Evolutionary conservation across 176 grass and related monocot species (phyloP).

Genomic region (Dendrocalamus sinicus): DNA sequence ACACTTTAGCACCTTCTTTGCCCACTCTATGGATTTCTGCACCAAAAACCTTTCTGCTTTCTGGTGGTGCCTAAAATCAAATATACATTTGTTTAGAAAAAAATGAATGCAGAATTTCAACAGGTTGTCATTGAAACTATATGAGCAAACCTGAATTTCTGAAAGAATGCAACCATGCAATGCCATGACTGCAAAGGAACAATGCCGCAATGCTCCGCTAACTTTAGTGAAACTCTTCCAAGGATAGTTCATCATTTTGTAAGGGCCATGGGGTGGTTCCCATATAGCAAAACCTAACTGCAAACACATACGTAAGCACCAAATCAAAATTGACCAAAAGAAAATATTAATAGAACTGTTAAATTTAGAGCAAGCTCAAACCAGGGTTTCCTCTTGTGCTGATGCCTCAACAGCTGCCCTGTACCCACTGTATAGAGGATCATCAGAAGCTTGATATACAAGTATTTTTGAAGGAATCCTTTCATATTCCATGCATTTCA

Average conservation of each 20-base stretch:
- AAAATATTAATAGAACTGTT: constrained; percentile 22
- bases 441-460: constrained; percentile 91
- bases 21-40: constrained; percentile 79
- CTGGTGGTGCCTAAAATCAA: constrained; percentile 74
- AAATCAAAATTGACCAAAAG: constrained; percentile 38
- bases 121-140: background rate
- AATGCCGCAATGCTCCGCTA: constrained; percentile 88
- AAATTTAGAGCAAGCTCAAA: constrained; percentile 45
- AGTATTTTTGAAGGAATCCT: constrained; percentile 95
- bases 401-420: constrained; percentile 83
- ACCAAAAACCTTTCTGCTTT: constrained; percentile 74
- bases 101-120: constrained; percentile 15
- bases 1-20: constrained; percentile 73
- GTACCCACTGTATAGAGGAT: constrained; percentile 91
- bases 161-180: constrained; percentile 99
- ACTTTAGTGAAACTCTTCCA: constrained; percentile 88
- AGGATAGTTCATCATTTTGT: constrained; percentile 82
- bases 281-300: constrained; percentile 93
- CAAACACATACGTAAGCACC: constrained; percentile 19
- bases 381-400: constrained; percentile 82
- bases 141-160: constrained; percentile 86
- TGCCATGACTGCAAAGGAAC: constrained; percentile 93
- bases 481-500: constrained; percentile 92
- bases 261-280: constrained; percentile 95
- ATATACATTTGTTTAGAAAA: constrained; percentile 25